Conservation (phyloP, 2,329 filamentous ascomycete genomes). For the Ophiostoma sp. region DNA sequence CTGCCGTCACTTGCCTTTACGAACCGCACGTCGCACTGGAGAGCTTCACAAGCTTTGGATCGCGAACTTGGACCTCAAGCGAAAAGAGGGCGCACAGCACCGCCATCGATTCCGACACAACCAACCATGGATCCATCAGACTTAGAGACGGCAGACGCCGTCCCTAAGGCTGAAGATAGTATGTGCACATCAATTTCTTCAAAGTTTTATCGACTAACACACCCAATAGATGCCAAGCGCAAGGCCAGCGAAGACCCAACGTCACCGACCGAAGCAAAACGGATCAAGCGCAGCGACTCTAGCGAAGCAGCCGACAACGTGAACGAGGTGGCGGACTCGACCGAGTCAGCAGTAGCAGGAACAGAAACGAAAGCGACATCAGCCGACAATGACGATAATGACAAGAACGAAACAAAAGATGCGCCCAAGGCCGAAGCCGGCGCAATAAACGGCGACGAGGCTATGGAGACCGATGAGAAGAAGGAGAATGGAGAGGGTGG, state of each 20-base stretch:
- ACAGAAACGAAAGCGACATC: not conserved
- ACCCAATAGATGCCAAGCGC: constrained; percentile 60
- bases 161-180: constrained; percentile 35
- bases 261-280: constrained; percentile 63
- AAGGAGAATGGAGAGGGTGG: not conserved
- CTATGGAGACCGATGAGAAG: not conserved
- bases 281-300: constrained; percentile 56
- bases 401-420: not conserved
- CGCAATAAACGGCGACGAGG: not conserved
- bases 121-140: constrained; percentile 18
- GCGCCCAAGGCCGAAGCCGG: not conserved
- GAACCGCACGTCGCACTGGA: not conserved
- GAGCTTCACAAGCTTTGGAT: not conserved
- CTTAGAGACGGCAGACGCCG: constrained; percentile 21
- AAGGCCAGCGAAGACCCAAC: constrained; percentile 69
- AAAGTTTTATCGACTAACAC: not conserved
- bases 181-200: not conserved
- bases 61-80: not conserved
- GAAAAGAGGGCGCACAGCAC: not conserved
- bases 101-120: constrained; percentile 2
- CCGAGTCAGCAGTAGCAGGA: not conserved
- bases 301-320: constrained; percentile 38
- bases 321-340: not conserved
- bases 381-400: not conserved
- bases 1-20: not conserved